These are phyloP conservation scores for Candida chauliodis DNA, from an alignment of 805 yeast species.

Conservation along the genomic window DNA sequence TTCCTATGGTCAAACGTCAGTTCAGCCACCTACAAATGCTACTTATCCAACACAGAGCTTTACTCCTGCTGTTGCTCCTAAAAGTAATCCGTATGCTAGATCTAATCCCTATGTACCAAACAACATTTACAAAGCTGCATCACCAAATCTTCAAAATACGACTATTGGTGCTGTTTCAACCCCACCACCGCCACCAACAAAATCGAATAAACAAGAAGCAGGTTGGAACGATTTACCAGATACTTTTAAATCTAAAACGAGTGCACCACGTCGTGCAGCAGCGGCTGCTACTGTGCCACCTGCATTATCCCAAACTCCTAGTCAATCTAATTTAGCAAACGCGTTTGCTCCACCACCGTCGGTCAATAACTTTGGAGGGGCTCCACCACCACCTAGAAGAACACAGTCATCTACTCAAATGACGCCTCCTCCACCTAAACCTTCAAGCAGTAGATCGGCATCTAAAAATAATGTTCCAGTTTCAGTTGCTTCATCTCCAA, in stretches of 20 bases:
- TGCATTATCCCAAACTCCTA: constrained; percentile 14
- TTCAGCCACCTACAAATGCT: constrained; percentile 15
- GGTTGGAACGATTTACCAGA: constrained; percentile 75
- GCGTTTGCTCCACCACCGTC: constrained; percentile 14
- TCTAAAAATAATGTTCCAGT: constrained; percentile 19
- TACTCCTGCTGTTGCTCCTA: constrained; percentile 13
- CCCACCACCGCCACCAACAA: constrained; percentile 19
- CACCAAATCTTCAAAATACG: constrained; percentile 13
- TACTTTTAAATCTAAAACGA: constrained; percentile 38
- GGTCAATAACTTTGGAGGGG: constrained; percentile 1
- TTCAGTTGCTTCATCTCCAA: constrained; percentile 11
- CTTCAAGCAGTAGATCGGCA: constrained; percentile 20
- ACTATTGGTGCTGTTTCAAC: neutral
- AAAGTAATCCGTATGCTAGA: constrained; percentile 33
- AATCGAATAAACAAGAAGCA: constrained; percentile 47
- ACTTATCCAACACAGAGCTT: constrained; percentile 11
- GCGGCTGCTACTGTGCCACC: constrained; percentile 31
- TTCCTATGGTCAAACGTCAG: constrained; percentile 14
- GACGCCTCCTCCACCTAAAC: constrained; percentile 26
- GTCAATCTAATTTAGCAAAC: constrained; percentile 4
- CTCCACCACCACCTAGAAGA: constrained; percentile 10
- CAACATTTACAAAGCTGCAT: constrained; percentile 20
- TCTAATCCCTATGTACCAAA: constrained; percentile 22
- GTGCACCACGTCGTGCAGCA: constrained; percentile 45
- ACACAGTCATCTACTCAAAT: constrained; percentile 8